Percentiles rank a stretch among this genome's conserved stretches.
These are phyloP conservation scores for Sarocladiaceae sp. DNA, from an alignment of 2,329 filamentous ascomycete genomes.

Conservation along the genomic window DNA sequence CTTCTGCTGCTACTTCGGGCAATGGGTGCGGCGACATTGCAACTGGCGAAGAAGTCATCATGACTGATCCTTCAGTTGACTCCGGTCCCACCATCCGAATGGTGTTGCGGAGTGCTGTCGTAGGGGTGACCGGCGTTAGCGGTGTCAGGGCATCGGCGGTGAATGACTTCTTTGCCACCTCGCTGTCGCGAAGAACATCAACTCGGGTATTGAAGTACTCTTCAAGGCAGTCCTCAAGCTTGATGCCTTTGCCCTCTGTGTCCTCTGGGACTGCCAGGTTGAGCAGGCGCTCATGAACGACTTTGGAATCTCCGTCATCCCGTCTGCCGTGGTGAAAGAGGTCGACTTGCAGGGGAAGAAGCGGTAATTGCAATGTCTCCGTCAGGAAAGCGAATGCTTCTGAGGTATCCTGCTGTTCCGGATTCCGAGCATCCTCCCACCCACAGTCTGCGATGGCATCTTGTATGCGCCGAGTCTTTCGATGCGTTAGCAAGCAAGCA, in stretches of 20 bases:
- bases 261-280: constrained; percentile 85
- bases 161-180: constrained; percentile 43
- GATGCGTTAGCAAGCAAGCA: constrained; percentile 13
- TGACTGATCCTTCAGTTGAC: constrained; percentile 25
- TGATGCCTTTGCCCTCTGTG: constrained; percentile 62
- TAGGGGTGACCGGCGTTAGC: not conserved
- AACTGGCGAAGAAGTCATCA: constrained; percentile 25
- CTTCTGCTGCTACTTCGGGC: not conserved
- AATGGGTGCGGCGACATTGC: constrained; percentile 19
- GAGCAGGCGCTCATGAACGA: constrained; percentile 83
- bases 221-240: constrained; percentile 85
- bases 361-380: constrained; percentile 76
- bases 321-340: constrained; percentile 88
- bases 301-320: constrained; percentile 84
- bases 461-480: constrained; percentile 74
- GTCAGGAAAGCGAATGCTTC: constrained; percentile 96
- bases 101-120: constrained; percentile 19
- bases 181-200: constrained; percentile 72
- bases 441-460: constrained; percentile 77
- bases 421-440: constrained; percentile 70
- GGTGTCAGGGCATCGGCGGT: constrained; percentile 18
- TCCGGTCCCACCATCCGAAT: constrained; percentile 26
- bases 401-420: constrained; percentile 90
- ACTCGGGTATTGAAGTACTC: constrained; percentile 93
- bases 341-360: constrained; percentile 88